Percentiles rank a stretch among this genome's conserved stretches.
phyloP scores from a whole-genome alignment of 2,329 filamentous ascomycete species.

The Ascochyta lentis region DNA sequence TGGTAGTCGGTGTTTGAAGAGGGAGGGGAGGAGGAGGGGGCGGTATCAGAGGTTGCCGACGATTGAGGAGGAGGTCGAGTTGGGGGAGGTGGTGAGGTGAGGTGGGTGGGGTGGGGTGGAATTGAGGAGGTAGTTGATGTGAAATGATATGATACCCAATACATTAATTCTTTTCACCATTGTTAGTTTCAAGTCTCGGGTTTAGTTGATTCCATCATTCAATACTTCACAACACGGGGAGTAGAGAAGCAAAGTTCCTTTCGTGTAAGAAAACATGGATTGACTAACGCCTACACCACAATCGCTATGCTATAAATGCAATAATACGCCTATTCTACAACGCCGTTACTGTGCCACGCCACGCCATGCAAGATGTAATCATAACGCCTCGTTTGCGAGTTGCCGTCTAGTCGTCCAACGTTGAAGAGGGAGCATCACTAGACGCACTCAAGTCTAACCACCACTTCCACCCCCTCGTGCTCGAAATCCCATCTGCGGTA shows the following conservation, averaged over 20 bases:
- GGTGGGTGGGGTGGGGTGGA: no score
- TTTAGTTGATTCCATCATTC: no score
- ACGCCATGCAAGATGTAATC: conserved; percentile 24
- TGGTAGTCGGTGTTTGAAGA: conserved; percentile 29
- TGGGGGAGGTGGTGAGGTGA: no score
- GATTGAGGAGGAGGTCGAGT: conserved; percentile 28
- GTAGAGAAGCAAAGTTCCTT: no score
- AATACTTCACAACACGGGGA: no score
- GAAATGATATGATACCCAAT: no score
- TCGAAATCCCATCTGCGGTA: neutral
- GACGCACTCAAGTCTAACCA: neutral
- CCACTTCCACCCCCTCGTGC: neutral
- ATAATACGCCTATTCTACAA: neutral
- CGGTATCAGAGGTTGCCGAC: conserved; percentile 31
- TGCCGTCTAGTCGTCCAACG: no score
- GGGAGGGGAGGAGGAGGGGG: conserved; percentile 19
- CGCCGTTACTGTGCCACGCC: conserved; percentile 7
- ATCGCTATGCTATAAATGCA: neutral
- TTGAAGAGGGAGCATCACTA: neutral
- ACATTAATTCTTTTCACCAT: no score
- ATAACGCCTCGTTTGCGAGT: neutral
- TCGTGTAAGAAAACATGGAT: no score
- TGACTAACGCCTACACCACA: no score
- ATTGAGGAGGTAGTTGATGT: no score
- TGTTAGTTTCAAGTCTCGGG: no score